phyloP scores from a whole-genome alignment of 2,329 filamentous ascomycete genomes.

The Aspergillus pseudoglaucus region DNA sequence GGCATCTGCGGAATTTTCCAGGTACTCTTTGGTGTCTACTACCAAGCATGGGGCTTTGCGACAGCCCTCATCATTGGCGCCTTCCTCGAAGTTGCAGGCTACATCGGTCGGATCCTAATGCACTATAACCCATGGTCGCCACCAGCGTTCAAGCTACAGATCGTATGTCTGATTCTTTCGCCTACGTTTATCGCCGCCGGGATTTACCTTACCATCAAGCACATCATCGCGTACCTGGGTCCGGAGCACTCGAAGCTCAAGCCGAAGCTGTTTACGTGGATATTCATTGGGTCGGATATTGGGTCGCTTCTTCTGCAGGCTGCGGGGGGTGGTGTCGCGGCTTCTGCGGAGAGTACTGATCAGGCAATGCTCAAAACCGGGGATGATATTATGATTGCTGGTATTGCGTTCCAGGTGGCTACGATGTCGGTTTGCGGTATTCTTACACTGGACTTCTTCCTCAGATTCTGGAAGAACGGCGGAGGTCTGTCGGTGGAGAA shows the following conservation, averaged over 20 bases:
- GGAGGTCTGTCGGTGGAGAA: slow-evolving; percentile 21
- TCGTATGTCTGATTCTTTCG: slow-evolving; percentile 51
- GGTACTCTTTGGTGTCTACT: slow-evolving; percentile 43
- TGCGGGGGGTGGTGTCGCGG: slow-evolving; percentile 52
- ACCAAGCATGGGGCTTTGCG: slow-evolving; percentile 52
- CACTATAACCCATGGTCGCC: slow-evolving; percentile 47
- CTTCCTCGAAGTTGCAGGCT: slow-evolving; percentile 49
- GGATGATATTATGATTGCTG: slow-evolving; percentile 52
- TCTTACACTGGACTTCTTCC: slow-evolving; percentile 41
- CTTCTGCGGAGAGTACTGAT: slow-evolving; percentile 39
- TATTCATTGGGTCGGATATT: slow-evolving; percentile 56
- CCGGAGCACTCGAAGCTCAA: slow-evolving; percentile 42
- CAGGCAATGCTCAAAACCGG: slow-evolving; percentile 39
- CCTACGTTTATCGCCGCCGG: slow-evolving; percentile 51
- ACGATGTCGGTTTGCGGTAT: slow-evolving; percentile 38
- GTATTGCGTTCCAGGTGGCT: slow-evolving; percentile 52
- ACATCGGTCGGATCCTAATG: slow-evolving; percentile 50
- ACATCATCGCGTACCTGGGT: slow-evolving; percentile 53
- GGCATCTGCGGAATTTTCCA: slow-evolving; percentile 44
- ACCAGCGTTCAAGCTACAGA: slow-evolving; percentile 47
- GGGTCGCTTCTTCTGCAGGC: slow-evolving; percentile 55
- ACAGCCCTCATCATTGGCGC: slow-evolving; percentile 45
- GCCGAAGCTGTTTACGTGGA: slow-evolving; percentile 49
- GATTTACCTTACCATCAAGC: slow-evolving; percentile 52
- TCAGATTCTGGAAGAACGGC: slow-evolving; percentile 24